phyloP scores from a whole-genome alignment of 345 rosid species.

The Corchorus capsularis region DNA sequence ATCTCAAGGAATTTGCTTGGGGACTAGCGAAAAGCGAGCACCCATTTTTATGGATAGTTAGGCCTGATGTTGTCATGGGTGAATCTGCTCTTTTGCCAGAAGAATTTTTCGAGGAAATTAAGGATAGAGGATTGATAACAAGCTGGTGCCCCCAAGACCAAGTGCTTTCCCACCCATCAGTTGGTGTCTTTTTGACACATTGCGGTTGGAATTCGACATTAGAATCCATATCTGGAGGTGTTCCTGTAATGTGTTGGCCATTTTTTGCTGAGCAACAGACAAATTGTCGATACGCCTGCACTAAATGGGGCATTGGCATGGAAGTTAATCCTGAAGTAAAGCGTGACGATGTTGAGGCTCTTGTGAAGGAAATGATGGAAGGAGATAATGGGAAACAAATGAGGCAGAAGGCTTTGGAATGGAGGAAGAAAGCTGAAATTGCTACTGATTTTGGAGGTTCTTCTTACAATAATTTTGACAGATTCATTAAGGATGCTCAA shows the following conservation, averaged over 20 bases:
- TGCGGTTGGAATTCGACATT: conserved; percentile 32
- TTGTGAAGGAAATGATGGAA: conserved; percentile 22
- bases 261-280: conserved; percentile 33
- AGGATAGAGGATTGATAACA: conserved; percentile 22
- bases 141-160: conserved; percentile 29
- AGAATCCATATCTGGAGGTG: conserved; percentile 11
- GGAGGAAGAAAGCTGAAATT: conserved; percentile 16
- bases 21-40: conserved; percentile 5
- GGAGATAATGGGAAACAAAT: conserved; percentile 11
- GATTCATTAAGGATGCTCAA: conserved; percentile 9
- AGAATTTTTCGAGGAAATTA: conserved; percentile 23
- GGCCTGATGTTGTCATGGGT: conserved; percentile 21
- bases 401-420: conserved; percentile 20
- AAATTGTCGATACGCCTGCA: conserved; percentile 30
- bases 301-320: conserved; percentile 30
- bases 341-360: conserved; percentile 14
- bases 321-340: conserved; percentile 26
- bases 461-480: conserved; percentile 10
- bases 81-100: conserved; percentile 10
- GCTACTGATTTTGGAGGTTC: conserved; percentile 3
- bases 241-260: conserved; percentile 32
- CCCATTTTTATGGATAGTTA: conserved; percentile 28
- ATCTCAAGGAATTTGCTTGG: conserved; percentile 21
- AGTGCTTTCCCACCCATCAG: conserved; percentile 26
- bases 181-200: conserved; percentile 24